Percentiles rank a stretch among this genome's conserved stretches.
These are phyloP conservation scores for Ceratobasidium sp. DNA, from an alignment of 1,284 basidiomycete genomes.

Conservation along the genomic window DNA sequence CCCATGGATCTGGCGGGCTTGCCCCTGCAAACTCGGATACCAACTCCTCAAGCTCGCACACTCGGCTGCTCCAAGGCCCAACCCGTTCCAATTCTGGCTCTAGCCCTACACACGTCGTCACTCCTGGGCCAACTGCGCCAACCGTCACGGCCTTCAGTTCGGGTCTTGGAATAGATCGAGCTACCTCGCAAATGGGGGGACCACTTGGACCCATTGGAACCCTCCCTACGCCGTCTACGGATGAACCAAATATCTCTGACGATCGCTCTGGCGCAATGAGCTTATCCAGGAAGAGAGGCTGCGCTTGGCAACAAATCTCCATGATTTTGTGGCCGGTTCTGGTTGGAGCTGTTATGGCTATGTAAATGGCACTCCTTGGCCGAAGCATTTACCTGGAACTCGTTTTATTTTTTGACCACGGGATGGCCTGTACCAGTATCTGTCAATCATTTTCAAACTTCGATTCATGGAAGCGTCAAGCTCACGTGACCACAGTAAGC, in stretches of 20 bases:
- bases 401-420: too few relatives aligned
- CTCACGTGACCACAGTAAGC: too few relatives aligned
- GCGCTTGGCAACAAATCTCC: constrained; percentile 9
- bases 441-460: too few relatives aligned
- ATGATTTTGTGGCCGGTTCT: constrained; percentile 15
- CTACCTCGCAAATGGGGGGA: neutral
- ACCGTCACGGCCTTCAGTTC: neutral
- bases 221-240: neutral
- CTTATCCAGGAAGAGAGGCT: constrained; percentile 10
- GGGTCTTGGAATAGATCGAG: neutral
- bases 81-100: neutral
- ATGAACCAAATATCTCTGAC: neutral
- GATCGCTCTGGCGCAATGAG: constrained; percentile 14
- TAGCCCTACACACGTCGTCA: neutral
- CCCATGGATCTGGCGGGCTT: constrained; percentile 22
- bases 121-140: neutral
- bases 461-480: too few relatives aligned
- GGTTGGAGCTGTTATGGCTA: constrained; percentile 30
- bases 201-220: neutral
- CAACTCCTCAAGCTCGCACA: neutral
- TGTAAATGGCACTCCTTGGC: constrained; percentile 6
- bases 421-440: too few relatives aligned
- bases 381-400: too few relatives aligned
- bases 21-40: neutral
- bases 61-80: too few relatives aligned